A percentile compares a stretch with the other conserved stretches of the same genome.
Evolutionary conservation across 2,329 filamentous ascomycete species (phyloP).

Genomic region (Trichoderma brevicompactum): DNA sequence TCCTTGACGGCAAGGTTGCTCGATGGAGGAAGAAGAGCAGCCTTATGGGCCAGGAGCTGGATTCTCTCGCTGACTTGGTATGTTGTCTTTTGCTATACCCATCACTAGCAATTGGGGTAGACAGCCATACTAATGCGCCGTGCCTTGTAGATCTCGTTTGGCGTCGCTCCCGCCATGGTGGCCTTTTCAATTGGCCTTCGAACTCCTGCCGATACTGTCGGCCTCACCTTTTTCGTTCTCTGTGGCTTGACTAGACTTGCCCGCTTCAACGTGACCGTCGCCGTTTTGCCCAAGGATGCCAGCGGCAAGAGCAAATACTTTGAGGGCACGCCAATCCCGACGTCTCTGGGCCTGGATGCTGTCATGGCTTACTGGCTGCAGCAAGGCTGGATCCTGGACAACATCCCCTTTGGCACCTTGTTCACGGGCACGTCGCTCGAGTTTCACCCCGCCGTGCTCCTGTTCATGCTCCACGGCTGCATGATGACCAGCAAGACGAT

Average conservation of each 20-base stretch:
- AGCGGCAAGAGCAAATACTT: conserved; percentile 93
- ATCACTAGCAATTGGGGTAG: not conserved
- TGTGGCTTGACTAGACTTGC: conserved; percentile 92
- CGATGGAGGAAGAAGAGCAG: conserved; percentile 96
- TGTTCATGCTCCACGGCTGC: conserved; percentile 89
- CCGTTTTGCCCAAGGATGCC: conserved; percentile 86
- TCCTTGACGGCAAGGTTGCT: conserved; percentile 96
- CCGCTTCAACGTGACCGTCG: conserved; percentile 95
- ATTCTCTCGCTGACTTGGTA: conserved; percentile 94
- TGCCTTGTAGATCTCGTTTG: conserved; percentile 80
- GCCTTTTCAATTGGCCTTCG: conserved; percentile 90
- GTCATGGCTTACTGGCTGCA: conserved; percentile 90
- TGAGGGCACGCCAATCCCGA: conserved; percentile 95
- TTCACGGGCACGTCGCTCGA: conserved; percentile 71
- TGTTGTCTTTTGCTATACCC: conserved; percentile 34
- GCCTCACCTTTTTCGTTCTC: conserved; percentile 86
- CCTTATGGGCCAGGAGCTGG: conserved; percentile 96
- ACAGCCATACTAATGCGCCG: conserved; percentile 14
- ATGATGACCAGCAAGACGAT: conserved; percentile 95
- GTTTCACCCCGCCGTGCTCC: conserved; percentile 77
- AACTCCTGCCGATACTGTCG: conserved; percentile 79
- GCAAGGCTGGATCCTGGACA: conserved; percentile 76
- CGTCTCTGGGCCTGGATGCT: conserved; percentile 76
- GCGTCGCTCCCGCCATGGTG: conserved; percentile 82
- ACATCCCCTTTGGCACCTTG: conserved; percentile 76